Base-by-base conservation (phyloP, 208 protist species). In the Leishmania major region DNA sequence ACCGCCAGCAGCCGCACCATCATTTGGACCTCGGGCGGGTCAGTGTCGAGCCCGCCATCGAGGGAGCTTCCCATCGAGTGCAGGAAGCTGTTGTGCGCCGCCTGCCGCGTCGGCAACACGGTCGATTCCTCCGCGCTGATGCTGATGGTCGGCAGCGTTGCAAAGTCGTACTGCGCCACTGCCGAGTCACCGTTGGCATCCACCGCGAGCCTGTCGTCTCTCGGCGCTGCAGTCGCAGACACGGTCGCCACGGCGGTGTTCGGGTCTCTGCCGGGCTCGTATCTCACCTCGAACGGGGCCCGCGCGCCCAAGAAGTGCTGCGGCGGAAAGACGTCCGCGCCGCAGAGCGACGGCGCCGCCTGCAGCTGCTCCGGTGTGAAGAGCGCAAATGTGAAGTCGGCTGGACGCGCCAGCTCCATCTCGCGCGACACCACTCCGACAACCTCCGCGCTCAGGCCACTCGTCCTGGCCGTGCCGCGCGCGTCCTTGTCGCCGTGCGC, bases 391-490 rank as follows among this genome's bases (percentile, higher is more conserved):
- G 84, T 86, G 72, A 96, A 96, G 86, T 97, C 94, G 3, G 94
- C 94, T 1, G 94, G 94, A 51, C 92, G 85, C 28, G 83, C 79
- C 77, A 97, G 77, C 71, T 89, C 78, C 76, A 96, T 67, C 78
- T 96, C 90, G 5, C 94, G 86, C 75, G 94, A 97, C 28, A 97
- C 91, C 40, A 97, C 89, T 10, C 94, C 94, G 17, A 96, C 66
- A 3, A 96, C 92, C 66, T 89, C 87, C 72, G 81, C 85, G 8
- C 57, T 73, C n/a, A 84, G 15, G 75, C 43, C 17, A 43, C 35
- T n/a, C 53, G 69, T 28, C 62, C 22, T 43, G 1, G 28, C 60
- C 8, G 13, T 37, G 31, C 59, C 59, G 6, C 22, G 55, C 17
- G 13, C 74, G 35, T 80, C 45, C 25, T 60, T 40, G 53, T 64